These are phyloP conservation scores for Aspergillus tanneri DNA, from an alignment of 2,329 filamentous ascomycete species.

Conservation along the genomic window DNA sequence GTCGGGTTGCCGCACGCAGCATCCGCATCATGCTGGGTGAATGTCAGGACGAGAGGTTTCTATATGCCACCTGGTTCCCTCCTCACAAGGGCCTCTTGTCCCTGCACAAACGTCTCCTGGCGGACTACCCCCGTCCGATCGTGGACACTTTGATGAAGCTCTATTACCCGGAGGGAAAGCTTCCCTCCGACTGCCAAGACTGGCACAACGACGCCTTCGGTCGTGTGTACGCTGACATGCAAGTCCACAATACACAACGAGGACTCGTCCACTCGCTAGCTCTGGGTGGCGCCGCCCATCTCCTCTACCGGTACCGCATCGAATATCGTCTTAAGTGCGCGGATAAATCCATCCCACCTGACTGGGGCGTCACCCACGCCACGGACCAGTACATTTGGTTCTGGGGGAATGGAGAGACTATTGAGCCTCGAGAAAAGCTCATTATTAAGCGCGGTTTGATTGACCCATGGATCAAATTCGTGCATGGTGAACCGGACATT, in stretches of 20 bases:
- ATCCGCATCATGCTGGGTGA: constrained; percentile 56
- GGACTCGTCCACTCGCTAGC: constrained; percentile 51
- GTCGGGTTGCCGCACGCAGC: constrained; percentile 44
- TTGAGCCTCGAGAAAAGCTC: constrained; percentile 48
- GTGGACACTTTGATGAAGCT: constrained; percentile 46
- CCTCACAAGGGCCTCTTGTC: constrained; percentile 45
- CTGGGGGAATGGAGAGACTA: constrained; percentile 49
- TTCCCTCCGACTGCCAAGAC: constrained; percentile 43
- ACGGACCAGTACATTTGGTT: constrained; percentile 58
- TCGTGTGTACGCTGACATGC: constrained; percentile 56
- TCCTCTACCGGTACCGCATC: constrained; percentile 55
- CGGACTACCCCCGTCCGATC: constrained; percentile 51
- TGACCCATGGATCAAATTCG: constrained; percentile 31
- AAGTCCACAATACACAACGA: constrained; percentile 55
- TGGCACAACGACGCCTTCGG: constrained; percentile 55
- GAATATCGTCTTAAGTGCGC: constrained; percentile 54
- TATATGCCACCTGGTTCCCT: constrained; percentile 54
- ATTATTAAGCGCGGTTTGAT: constrained; percentile 35
- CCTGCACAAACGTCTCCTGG: constrained; percentile 49
- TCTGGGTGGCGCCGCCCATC: constrained; percentile 42
- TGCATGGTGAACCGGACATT: constrained; percentile 19
- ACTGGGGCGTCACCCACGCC: constrained; percentile 56
- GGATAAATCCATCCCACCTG: constrained; percentile 41
- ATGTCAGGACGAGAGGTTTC: constrained; percentile 53
- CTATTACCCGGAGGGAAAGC: constrained; percentile 43